phyloP scores from a whole-genome alignment of 1,284 basidiomycete species.

The Cryptococcus hybrid region DNA sequence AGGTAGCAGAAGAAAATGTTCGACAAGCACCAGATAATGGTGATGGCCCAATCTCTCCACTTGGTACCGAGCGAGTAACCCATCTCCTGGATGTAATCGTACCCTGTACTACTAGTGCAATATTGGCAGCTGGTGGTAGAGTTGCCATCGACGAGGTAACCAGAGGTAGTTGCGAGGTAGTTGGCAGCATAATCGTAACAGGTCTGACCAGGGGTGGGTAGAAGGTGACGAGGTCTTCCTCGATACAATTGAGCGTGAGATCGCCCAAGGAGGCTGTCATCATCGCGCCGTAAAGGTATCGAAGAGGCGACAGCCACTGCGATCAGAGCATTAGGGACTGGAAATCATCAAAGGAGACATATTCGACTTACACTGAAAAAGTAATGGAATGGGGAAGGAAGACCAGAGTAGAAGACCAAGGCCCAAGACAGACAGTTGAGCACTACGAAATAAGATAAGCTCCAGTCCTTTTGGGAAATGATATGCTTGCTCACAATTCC shows the following conservation, averaged over 20 bases:
- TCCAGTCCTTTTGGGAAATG: not conserved
- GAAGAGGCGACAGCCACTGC: not conserved
- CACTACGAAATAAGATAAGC: not conserved
- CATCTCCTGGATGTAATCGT: constrained; percentile 47
- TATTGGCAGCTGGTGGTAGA: constrained; percentile 46
- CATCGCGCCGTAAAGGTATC: not conserved
- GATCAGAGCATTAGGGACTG: not conserved
- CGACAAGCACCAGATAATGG: constrained; percentile 42
- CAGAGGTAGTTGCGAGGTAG: constrained; percentile 64
- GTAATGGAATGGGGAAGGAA: constrained; percentile 74
- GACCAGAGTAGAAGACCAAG: not conserved
- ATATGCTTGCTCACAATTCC: not conserved
- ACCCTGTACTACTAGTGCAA: constrained; percentile 43
- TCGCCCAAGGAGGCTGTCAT: constrained; percentile 46
- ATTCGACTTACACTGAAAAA: constrained; percentile 55
- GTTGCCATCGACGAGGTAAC: constrained; percentile 73
- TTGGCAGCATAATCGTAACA: constrained; percentile 68
- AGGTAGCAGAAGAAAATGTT: not conserved
- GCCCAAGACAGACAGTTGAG: not conserved
- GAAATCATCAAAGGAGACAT: not conserved
- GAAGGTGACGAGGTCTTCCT: constrained; percentile 70
- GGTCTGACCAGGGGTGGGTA: constrained; percentile 67
- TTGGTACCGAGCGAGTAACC: constrained; percentile 65
- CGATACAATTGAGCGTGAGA: constrained; percentile 63
- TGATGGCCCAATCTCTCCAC: constrained; percentile 72